Conservation (phyloP, 2,329 filamentous ascomycete species). For the Nemania sp. region DNA sequence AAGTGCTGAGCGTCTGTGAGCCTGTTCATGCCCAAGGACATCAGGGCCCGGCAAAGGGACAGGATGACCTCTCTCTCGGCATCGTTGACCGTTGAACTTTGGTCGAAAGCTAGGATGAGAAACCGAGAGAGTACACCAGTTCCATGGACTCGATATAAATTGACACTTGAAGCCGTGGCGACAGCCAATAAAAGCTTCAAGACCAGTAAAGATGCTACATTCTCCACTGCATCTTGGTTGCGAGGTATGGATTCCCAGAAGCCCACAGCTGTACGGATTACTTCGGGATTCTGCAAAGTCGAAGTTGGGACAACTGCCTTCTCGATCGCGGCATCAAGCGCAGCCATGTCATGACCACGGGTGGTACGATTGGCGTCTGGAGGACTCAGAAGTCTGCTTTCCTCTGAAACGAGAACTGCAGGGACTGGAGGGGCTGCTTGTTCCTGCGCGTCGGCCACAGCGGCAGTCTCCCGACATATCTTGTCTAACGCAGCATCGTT, state of each 20-base stretch:
- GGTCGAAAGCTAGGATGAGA: slow-evolving; percentile 63
- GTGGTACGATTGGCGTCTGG: slow-evolving; percentile 30
- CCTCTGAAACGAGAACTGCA: slow-evolving; percentile 16
- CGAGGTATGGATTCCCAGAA: slow-evolving; percentile 68
- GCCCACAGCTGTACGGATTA: slow-evolving; percentile 64
- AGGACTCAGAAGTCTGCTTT: slow-evolving; percentile 29
- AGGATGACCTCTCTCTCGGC: slow-evolving; percentile 64
- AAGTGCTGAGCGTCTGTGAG: slow-evolving; percentile 85
- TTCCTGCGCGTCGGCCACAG: slow-evolving; percentile 12
- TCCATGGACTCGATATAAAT: slow-evolving; percentile 71
- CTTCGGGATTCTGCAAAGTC: slow-evolving; percentile 63
- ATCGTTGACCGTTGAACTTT: slow-evolving; percentile 54
- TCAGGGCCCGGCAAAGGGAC: slow-evolving; percentile 69
- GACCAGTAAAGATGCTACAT: slow-evolving; percentile 65
- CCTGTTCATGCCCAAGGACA: slow-evolving; percentile 75
- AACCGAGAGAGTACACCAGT: slow-evolving; percentile 72
- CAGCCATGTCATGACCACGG: slow-evolving; percentile 34
- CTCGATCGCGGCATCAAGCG: slow-evolving; percentile 46
- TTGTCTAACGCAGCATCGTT: slow-evolving; percentile 75
- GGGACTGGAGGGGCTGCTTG: not conserved
- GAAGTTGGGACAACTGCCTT: slow-evolving; percentile 57
- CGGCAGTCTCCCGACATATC: slow-evolving; percentile 60
- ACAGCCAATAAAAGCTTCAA: slow-evolving; percentile 66
- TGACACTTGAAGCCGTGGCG: slow-evolving; percentile 66
- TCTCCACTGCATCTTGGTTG: slow-evolving; percentile 48